Evolutionary conservation across 2,329 filamentous ascomycete species (phyloP).

Genomic region (Pyrenochaeta sp.): DNA sequence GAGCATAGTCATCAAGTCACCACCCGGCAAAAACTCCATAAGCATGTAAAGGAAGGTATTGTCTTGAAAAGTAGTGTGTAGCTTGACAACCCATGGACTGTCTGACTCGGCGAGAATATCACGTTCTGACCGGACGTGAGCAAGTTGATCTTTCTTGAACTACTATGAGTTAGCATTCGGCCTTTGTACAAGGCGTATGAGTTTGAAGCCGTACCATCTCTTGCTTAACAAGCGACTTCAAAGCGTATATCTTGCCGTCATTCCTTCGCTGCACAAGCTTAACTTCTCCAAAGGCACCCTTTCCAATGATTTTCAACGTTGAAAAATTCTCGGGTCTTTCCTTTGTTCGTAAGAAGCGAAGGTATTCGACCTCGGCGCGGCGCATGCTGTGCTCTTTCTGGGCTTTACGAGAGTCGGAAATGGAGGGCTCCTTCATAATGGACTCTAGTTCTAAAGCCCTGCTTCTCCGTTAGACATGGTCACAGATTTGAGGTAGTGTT

Average conservation of each 20-base stretch:
- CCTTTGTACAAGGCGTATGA: not conserved
- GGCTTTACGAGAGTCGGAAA: conserved; percentile 79
- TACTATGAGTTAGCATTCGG: conserved; percentile 38
- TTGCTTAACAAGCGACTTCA: conserved; percentile 98
- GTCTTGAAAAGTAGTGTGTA: conserved; percentile 98
- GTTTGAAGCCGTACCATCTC: conserved; percentile 72
- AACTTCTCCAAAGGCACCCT: conserved; percentile 98
- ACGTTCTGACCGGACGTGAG: conserved; percentile 95
- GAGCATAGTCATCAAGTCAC: conserved; percentile 99
- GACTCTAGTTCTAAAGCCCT: conserved; percentile 94
- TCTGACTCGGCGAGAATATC: conserved; percentile 99
- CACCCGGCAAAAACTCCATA: conserved; percentile 98
- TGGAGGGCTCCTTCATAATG: conserved; percentile 78
- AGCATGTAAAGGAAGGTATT: conserved; percentile 96
- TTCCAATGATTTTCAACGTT: conserved; percentile 97
- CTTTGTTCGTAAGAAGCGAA: conserved; percentile 92
- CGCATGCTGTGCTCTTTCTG: conserved; percentile 86
- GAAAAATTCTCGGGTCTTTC: conserved; percentile 94
- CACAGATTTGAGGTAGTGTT: not conserved
- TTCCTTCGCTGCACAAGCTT: conserved; percentile 96
- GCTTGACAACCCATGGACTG: conserved; percentile 98
- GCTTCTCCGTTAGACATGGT: conserved; percentile 31
- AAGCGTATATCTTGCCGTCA: conserved; percentile 95
- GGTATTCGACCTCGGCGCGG: conserved; percentile 88
- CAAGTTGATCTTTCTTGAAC: conserved; percentile 98